These are phyloP conservation scores for Isoetes taiwanensis DNA, from an alignment of 75 land plant genomes.

Conservation along the genomic window DNA sequence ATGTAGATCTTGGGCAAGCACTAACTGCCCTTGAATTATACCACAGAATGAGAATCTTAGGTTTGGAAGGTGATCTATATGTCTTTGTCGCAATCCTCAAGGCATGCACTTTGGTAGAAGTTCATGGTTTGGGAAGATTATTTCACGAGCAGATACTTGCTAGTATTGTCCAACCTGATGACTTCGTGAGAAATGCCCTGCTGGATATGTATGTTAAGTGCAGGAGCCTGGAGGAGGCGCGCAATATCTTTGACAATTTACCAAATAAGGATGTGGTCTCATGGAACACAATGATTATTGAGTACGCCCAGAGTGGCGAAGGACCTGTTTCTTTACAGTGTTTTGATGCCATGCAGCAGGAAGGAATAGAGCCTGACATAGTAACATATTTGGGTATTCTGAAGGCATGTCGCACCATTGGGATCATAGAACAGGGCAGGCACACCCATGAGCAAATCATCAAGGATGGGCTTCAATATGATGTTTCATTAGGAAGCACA, in stretches of 20 bases:
- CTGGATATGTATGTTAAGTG: background rate
- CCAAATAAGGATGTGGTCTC: background rate
- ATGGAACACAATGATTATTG: constrained; percentile 7
- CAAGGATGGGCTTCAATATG: background rate
- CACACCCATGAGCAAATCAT: background rate
- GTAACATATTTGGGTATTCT: background rate
- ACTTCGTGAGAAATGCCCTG: background rate
- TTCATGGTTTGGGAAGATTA: too few species aligned
- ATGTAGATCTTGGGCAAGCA: too few species aligned
- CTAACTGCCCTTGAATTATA: too few species aligned
- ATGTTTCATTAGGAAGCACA: background rate
- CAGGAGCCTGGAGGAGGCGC: background rate
- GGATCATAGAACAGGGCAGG: background rate
- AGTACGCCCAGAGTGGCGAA: background rate
- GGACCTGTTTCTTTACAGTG: background rate
- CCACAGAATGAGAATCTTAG: too few species aligned
- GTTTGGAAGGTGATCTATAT: too few species aligned
- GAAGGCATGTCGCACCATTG: background rate
- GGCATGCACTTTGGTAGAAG: too few species aligned
- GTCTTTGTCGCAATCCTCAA: too few species aligned
- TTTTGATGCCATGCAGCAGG: background rate
- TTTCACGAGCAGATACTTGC: too few species aligned
- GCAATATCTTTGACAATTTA: background rate
- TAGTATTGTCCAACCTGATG: too few species aligned
- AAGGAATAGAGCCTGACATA: background rate